A percentile compares a stretch with the other conserved stretches of the same genome.
phyloP scores from a whole-genome alignment of 2,329 filamentous ascomycete species.

The Diaporthe destruens region DNA sequence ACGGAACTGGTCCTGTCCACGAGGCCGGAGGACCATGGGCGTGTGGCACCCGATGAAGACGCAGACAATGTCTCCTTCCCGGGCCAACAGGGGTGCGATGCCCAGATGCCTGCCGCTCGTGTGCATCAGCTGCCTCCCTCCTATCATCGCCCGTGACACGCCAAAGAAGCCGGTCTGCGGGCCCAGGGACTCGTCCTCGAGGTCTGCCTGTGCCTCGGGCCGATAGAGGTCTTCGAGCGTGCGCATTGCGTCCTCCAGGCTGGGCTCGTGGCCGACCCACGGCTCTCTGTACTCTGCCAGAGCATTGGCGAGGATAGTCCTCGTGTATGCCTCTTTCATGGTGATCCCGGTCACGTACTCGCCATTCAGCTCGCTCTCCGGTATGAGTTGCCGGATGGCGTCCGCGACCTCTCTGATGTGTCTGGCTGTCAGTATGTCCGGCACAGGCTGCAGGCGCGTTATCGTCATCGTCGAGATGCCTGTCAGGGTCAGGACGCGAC shows the following conservation, averaged over 20 bases:
- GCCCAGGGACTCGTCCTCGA: neutral
- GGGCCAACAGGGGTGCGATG: neutral
- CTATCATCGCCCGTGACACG: neutral
- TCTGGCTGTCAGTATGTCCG: neutral
- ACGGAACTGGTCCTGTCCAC: neutral
- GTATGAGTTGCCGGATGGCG: neutral
- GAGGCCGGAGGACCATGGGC: slow-evolving; percentile 1
- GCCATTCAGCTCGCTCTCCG: neutral
- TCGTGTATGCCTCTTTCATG: slow-evolving; percentile 10
- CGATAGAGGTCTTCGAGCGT: neutral
- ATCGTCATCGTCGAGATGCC: neutral
- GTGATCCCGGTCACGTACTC: slow-evolving; percentile 2
- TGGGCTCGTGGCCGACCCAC: slow-evolving; percentile 4
- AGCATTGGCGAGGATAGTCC: neutral
- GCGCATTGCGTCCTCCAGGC: neutral
- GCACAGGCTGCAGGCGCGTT: neutral
- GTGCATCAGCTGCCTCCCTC: slow-evolving; percentile 10
- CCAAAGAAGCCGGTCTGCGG: neutral
- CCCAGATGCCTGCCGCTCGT: neutral
- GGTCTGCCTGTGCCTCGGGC: neutral
- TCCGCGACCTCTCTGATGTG: neutral
- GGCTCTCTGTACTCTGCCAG: neutral
- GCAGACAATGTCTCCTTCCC: slow-evolving; percentile 2
- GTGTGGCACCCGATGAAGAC: slow-evolving; percentile 3
- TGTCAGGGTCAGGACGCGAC: neutral